Conservation (phyloP, 108 stramenopile genomes). For the Discostella stelligeroides region DNA sequence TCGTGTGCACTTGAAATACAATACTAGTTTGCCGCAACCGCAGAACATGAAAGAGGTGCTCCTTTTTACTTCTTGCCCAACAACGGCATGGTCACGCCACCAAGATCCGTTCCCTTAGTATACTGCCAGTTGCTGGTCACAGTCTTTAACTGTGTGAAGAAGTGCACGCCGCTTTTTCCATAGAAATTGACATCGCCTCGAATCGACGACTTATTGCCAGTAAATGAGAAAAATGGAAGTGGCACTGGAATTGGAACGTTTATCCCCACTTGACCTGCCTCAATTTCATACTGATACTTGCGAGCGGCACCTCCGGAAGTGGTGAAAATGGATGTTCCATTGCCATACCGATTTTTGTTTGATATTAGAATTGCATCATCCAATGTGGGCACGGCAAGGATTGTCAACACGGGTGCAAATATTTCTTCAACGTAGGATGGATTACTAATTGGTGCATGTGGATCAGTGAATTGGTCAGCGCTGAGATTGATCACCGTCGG, state of each 20-base stretch:
- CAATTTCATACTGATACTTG: conserved; percentile 87
- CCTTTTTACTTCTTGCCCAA: too few species aligned
- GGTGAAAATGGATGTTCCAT: conserved; percentile 93
- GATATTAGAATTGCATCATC: conserved; percentile 90
- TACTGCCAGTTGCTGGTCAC: conserved; percentile 92
- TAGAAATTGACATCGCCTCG: conserved; percentile 95
- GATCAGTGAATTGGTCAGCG: conserved; percentile 55
- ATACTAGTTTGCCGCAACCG: too few species aligned
- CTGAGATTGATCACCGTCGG: conserved; percentile 80
- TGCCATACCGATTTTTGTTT: conserved; percentile 91
- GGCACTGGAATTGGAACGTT: conserved; percentile 96
- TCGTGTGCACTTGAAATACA: too few species aligned
- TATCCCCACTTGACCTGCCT: conserved; percentile 92
- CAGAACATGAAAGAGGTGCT: too few species aligned
- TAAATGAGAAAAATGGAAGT: conserved; percentile 94
- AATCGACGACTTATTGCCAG: conserved; percentile 87
- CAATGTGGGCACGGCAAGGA: conserved; percentile 73
- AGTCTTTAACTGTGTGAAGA: conserved; percentile 95
- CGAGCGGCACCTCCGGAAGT: conserved; percentile 86
- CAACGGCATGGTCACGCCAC: conserved; percentile 84
- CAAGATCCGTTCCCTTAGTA: conserved; percentile 47
- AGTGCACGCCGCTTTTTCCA: conserved; percentile 89
- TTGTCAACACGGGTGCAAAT: conserved; percentile 93
- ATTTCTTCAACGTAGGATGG: conserved; percentile 92
- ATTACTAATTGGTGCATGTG: conserved; percentile 45